phyloP scores from a whole-genome alignment of 805 yeast genomes.

The Saccharomycopsis sp. region DNA sequence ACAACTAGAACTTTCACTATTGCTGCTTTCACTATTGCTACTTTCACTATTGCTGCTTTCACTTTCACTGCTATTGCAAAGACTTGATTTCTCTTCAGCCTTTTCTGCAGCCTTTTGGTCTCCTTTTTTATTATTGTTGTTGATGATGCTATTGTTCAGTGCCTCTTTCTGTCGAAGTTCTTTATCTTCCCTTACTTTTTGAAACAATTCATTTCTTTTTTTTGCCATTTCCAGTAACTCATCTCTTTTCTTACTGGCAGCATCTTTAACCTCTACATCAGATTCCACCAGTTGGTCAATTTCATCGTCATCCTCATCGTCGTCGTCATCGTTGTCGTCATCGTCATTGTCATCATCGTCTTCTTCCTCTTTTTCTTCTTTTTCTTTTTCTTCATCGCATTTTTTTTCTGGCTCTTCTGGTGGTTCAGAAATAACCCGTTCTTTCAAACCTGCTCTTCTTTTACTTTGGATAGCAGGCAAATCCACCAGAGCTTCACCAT shows the following conservation, averaged over 20 bases:
- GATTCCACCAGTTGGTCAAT: no score
- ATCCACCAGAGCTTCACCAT: no score
- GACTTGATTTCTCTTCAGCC: not conserved
- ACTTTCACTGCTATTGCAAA: not conserved
- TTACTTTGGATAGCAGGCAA: no score
- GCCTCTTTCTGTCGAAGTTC: constrained; percentile 1
- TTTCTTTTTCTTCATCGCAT: no score
- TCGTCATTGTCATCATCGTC: no score
- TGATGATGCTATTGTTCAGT: not conserved
- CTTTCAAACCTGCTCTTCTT: no score
- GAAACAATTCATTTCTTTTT: not conserved
- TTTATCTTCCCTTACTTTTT: not conserved
- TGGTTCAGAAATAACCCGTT: no score
- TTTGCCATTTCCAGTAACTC: not conserved
- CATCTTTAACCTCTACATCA: no score
- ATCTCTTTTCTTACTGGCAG: no score
- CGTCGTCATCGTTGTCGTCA: not conserved
- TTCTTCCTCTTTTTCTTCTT: no score
- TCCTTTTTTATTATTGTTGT: not conserved
- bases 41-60: not conserved
- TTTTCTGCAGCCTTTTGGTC: not conserved
- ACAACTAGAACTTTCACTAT: not conserved
- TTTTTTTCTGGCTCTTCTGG: no score
- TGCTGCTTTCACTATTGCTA: not conserved
- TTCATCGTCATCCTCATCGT: not conserved